These are phyloP conservation scores for Aspergillus unguis DNA, from an alignment of 2,329 filamentous ascomycete genomes.

Conservation along the genomic window DNA sequence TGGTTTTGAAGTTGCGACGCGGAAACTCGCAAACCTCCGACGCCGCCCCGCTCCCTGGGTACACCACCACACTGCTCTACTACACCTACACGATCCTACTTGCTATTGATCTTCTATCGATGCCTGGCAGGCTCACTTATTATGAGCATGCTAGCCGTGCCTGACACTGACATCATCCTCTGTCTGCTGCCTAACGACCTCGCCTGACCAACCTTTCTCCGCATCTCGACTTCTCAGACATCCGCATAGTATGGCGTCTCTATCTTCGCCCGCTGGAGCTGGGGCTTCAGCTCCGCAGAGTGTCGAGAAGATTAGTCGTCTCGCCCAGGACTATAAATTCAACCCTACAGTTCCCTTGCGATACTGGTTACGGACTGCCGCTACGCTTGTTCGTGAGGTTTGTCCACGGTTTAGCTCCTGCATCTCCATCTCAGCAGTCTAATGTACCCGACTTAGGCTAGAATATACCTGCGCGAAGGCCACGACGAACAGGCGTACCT, in stretches of 20 bases:
- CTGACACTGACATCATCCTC: slow-evolving; percentile 2
- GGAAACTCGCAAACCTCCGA: neutral
- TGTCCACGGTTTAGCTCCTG: slow-evolving; percentile 17
- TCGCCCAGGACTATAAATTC: slow-evolving; percentile 78
- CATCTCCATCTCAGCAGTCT: neutral
- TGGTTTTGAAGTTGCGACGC: neutral
- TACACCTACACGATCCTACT: neutral
- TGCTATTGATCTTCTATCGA: no score
- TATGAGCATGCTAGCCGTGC: slow-evolving; percentile 5
- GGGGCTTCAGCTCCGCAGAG: slow-evolving; percentile 57
- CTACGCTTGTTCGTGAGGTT: slow-evolving; percentile 78
- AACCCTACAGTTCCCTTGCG: slow-evolving; percentile 71
- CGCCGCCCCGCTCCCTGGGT: neutral
- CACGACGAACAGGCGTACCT: slow-evolving; percentile 87
- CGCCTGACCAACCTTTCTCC: neutral
- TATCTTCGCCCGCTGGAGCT: slow-evolving; percentile 18
- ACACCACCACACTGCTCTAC: neutral
- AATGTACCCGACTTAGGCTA: slow-evolving; percentile 56
- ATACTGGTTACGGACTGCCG: slow-evolving; percentile 77
- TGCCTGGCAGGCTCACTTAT: neutral
- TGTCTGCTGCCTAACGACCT: slow-evolving; percentile 6
- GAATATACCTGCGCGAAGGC: slow-evolving; percentile 78
- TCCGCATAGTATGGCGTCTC: slow-evolving; percentile 23
- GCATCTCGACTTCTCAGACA: neutral
- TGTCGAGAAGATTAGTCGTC: slow-evolving; percentile 71